Conservation (phyloP, 148 eudicot genomes). For the Chenopodium formosanum region DNA sequence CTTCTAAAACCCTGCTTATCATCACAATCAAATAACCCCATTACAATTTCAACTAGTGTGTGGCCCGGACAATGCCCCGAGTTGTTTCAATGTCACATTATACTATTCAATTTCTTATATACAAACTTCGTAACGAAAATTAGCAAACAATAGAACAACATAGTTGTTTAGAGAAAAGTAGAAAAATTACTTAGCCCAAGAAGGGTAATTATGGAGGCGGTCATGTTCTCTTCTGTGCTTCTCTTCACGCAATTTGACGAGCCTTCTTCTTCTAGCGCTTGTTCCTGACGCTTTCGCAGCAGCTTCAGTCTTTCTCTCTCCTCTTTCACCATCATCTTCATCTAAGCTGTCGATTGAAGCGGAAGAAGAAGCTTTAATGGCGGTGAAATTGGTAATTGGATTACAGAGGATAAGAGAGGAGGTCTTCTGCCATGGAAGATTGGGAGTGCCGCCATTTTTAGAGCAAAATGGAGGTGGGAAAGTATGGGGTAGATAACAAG, state of each 20-base stretch:
- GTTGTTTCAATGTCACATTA: no score
- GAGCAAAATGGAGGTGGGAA: constrained; percentile 1
- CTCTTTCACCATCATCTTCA: background rate
- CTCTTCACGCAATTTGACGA: constrained; percentile 77
- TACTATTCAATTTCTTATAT: no score
- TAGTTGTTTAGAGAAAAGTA: no score
- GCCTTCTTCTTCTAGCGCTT: constrained; percentile 76
- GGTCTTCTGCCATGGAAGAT: background rate
- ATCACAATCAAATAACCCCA: background rate
- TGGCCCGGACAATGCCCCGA: no score
- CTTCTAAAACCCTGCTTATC: constrained; percentile 74
- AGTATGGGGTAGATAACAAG: background rate
- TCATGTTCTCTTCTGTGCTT: constrained; percentile 65
- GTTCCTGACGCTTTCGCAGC: constrained; percentile 77
- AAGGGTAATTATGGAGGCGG: constrained; percentile 67
- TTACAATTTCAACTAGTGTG: background rate
- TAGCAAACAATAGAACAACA: no score
- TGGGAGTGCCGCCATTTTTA: background rate
- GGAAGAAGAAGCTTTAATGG: constrained; percentile 17
- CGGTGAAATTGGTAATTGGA: background rate
- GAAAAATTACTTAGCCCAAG: constrained; percentile 79
- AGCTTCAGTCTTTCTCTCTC: background rate
- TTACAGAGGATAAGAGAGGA: background rate
- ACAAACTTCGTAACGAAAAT: no score
- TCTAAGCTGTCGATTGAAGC: background rate